Evolutionary conservation across 2,329 filamentous ascomycete species (phyloP), one percentile per base, ranked within the genome.

Genomic region (Scleromitrula shiraiana): DNA sequence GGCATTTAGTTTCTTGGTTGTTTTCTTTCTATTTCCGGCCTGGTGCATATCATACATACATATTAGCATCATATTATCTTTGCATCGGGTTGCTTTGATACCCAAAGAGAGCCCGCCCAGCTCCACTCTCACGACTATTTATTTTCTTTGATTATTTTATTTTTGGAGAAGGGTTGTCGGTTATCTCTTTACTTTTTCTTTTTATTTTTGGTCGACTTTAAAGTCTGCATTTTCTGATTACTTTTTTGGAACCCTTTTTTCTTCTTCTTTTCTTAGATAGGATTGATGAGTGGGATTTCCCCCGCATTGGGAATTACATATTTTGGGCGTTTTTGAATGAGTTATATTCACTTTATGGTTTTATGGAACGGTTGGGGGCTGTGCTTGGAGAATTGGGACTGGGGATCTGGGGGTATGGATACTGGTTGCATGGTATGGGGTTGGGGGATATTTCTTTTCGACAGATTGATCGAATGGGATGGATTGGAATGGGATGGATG

Each of bases 81-180:
- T 59, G 57, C 56, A 60, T 62, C 53, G 58, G 59, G 59, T 55
- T 50, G 43, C 52, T 51, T 53, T 55, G 57, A 60, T 62, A 61
- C 59, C 59, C 58, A n/a, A 56, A 46, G 43, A 46, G 59, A 60
- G 58, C 59, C 56, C 52, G 53, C 59, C 59, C 59, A 60, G 59
- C 59, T 62, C 59, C 56, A 59, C 56, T 58, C 55, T 50, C 50
- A 41, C 46, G 49, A 48, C 36, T 22, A 23, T 19, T 19, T 46
- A 33, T 39, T 33, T 35, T 14, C 30, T 24, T 40, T 46, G 26
- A 30, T 39, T 46, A 30, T 32, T 35, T 36, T 47, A 30, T 29
- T 30, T 22, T 40, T 48, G 40, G 17, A 26, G 20, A 22, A 27
- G 45, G 23, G 35, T 40, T 29, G 29, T 23, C 35, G 14, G 37